phyloP scores from a whole-genome alignment of 176 grass and related monocot species.

The Aegilops bicornis region DNA sequence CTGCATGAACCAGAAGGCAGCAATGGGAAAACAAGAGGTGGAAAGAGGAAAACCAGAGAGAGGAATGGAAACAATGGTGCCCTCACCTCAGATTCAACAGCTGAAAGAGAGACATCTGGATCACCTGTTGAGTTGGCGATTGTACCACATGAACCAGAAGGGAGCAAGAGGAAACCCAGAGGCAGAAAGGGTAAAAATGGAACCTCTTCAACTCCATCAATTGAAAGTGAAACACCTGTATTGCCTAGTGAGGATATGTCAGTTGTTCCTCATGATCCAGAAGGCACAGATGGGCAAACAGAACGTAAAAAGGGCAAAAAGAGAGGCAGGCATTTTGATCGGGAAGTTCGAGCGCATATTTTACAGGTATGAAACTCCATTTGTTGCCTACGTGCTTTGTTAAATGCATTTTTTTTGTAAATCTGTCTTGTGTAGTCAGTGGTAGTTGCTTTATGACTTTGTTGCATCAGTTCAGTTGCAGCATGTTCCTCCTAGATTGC shows the following conservation, averaged over 20 bases:
- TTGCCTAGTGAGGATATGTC: conserved; percentile 35
- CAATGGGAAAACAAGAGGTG: conserved; percentile 21
- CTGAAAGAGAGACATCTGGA: conserved; percentile 21
- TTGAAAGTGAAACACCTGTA: conserved; percentile 11
- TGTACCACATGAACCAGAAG: conserved; percentile 9
- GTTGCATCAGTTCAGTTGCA: not conserved
- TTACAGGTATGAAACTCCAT: conserved; percentile 52
- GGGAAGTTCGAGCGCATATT: conserved; percentile 78
- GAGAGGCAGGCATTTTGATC: conserved; percentile 90
- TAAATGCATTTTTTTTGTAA: conserved; percentile 12
- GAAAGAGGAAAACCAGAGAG: conserved; percentile 41
- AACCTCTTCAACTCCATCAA: conserved; percentile 38
- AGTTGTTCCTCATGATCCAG: conserved; percentile 40
- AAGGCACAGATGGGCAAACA: conserved; percentile 27
- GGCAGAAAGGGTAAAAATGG: conserved; percentile 6
- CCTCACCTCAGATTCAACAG: conserved; percentile 5
- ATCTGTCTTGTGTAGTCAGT: not conserved
- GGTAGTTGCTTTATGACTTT: not conserved
- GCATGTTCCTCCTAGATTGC: not conserved
- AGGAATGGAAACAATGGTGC: conserved; percentile 24
- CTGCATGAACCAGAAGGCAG: conserved; percentile 23
- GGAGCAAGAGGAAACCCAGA: not conserved
- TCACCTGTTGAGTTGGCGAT: conserved; percentile 9
- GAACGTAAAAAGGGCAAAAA: conserved; percentile 55
- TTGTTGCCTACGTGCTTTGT: conserved; percentile 1